Evolutionary conservation across 208 protist genomes (phyloP).

Genomic region (Herpetomonas samuelpessoai): DNA sequence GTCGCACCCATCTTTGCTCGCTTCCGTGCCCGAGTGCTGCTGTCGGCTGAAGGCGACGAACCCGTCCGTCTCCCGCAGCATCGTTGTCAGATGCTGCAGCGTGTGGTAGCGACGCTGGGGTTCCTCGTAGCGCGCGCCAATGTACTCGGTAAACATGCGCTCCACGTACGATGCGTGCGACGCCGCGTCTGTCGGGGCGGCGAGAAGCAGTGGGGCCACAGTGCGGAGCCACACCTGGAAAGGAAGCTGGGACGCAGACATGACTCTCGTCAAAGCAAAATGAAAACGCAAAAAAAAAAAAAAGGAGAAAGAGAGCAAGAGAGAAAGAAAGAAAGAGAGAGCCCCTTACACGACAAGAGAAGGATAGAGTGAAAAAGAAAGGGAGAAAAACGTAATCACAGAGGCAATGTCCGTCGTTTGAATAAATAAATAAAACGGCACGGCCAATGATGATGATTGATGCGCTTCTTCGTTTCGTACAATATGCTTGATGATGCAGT

Average conservation of each 20-base stretch:
- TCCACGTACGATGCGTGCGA: background rate
- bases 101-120: slow-evolving; percentile 76
- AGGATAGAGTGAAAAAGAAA: slow-evolving; percentile 7
- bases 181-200: background rate
- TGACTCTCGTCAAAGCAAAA: background rate
- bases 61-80: slow-evolving; percentile 26
- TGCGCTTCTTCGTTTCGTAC: no score
- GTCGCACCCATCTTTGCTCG: background rate
- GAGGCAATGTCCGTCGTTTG: background rate
- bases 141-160: slow-evolving; percentile 26
- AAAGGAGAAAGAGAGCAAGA: no score
- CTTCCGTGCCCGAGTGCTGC: slow-evolving; percentile 2
- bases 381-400: slow-evolving; percentile 1
- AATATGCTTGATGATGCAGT: no score
- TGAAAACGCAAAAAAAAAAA: background rate
- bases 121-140: slow-evolving; percentile 48
- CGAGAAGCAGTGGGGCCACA: slow-evolving; percentile 18
- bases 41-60: slow-evolving; percentile 20
- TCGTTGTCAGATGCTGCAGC: slow-evolving; percentile 54
- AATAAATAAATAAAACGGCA: background rate
- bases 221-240: slow-evolving; percentile 24
- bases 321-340: slow-evolving; percentile 8
- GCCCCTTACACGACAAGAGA: no score
- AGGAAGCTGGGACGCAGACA: slow-evolving; percentile 6
- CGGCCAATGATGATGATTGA: no score